Evolutionary conservation across 768 basidiomycete genomes (phyloP), one percentile per base, ranked within the genome.

Genomic region (Boletus bicolor): DNA sequence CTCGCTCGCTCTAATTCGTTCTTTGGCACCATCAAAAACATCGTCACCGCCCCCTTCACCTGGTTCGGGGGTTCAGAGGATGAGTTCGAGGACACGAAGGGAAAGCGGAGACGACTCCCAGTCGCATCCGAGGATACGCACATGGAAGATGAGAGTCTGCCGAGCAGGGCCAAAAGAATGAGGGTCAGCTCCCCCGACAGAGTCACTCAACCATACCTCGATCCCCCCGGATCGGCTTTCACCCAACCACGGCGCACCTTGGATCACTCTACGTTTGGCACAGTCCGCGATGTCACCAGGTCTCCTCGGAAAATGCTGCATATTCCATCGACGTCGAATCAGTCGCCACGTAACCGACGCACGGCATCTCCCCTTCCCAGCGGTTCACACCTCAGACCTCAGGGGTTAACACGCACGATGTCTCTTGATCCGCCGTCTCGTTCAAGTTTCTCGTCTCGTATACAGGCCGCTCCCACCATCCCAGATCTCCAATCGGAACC

Each of bases 361-460:
- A 77, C 81, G 7, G 57, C 73, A 17, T 80, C 81, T 44, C 81
- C 81, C 24, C 53, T 63, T 59, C 70, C 70, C 24, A 73, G 63
- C 37, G 55, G 57, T 47, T 63, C 70, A 1, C 58, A 63, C 41
- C 68, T 75, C 57, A 76, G 75, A 42, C 70, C 70, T 34, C 70
- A 72, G 35, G 62, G 58, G 32, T 42, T 76, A 45, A 70, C 75
- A 45, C 83, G 87, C 48, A 89, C 86, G 30, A 86, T 87, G 83
- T 87, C 87, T 44, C 82, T 87, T 67, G 88, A 90, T 70, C 87
- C 86, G 5, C 81, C 83, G 11, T 63, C 72, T 17, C 49, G 61
- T 39, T 51, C 66, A 15, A 56, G 55, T 47, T 62, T 67, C 38
- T 61, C 56, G 35, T 62, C 62, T 48, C 70, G 63, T 28, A 26